Evolutionary conservation across 192 early-diverging fungal genomes (phyloP).

Genomic region (Obelidium mucronatum): DNA sequence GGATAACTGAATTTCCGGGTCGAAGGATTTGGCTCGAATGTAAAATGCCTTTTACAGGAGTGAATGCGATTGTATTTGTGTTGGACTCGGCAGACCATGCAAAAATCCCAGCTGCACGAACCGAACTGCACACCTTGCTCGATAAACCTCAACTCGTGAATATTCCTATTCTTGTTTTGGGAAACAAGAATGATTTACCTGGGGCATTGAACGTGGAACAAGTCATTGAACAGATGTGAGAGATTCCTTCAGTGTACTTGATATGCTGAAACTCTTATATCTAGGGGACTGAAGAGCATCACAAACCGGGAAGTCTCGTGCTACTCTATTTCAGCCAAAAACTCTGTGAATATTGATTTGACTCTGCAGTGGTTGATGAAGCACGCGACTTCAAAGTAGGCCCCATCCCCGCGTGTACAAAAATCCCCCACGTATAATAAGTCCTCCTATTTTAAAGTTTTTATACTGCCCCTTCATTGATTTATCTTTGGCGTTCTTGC

Average conservation of each 20-base stretch:
- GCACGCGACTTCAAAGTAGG: constrained; percentile 51
- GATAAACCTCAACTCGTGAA: constrained; percentile 92
- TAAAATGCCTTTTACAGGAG: constrained; percentile 81
- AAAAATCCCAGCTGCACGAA: constrained; percentile 90
- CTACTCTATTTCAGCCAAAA: constrained; percentile 99
- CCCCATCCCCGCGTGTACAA: too few species aligned
- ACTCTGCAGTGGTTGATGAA: constrained; percentile 98
- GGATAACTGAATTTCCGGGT: too few species aligned
- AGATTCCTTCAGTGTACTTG: too few species aligned
- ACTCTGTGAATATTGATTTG: constrained; percentile 96
- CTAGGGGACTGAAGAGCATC: constrained; percentile 85
- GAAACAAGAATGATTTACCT: constrained; percentile 97
- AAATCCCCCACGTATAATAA: too few species aligned
- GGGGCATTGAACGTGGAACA: constrained; percentile 87
- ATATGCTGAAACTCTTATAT: too few species aligned
- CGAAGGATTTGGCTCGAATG: too few species aligned
- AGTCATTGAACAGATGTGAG: constrained; percentile 89
- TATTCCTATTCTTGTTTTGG: constrained; percentile 97
- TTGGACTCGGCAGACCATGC: constrained; percentile 95
- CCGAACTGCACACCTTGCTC: constrained; percentile 89
- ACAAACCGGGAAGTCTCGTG: constrained; percentile 94
- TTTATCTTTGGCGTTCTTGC: too few species aligned
- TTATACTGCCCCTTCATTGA: too few species aligned
- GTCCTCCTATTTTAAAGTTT: too few species aligned
- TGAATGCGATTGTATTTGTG: constrained; percentile 99